These are phyloP conservation scores for Ascochyta clinopodiicola DNA, from an alignment of 2,329 filamentous ascomycete species.

Conservation along the genomic window DNA sequence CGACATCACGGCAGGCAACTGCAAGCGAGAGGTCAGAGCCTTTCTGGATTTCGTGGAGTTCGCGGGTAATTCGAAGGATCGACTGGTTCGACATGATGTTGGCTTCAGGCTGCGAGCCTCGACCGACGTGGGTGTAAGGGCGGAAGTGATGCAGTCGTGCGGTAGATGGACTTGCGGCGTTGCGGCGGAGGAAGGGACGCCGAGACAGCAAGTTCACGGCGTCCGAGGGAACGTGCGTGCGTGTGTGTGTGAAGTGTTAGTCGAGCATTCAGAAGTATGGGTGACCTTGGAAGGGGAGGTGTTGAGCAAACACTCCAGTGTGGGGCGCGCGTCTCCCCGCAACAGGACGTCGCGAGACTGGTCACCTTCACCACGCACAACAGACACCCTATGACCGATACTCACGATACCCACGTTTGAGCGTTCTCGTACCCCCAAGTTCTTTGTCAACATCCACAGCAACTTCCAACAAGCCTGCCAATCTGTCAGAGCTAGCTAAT, in stretches of 20 bases:
- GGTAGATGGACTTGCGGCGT: background rate
- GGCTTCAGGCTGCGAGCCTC: constrained; percentile 4
- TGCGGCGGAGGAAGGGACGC: constrained; percentile 10
- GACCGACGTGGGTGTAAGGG: background rate
- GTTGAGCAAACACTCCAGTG: constrained; percentile 10
- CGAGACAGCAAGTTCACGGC: constrained; percentile 18
- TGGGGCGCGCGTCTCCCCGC: constrained; percentile 15
- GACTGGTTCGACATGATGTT: constrained; percentile 77
- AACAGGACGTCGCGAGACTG: constrained; percentile 5
- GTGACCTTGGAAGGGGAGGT: constrained; percentile 7
- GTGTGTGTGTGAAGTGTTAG: constrained; percentile 1
- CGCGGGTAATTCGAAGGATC: constrained; percentile 86
- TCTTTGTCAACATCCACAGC: no score
- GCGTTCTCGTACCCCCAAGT: background rate
- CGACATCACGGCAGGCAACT: constrained; percentile 83
- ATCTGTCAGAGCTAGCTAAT: no score
- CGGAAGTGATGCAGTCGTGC: background rate
- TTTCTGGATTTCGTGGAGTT: constrained; percentile 84
- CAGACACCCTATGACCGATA: background rate
- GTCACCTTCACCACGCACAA: constrained; percentile 7
- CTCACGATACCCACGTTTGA: background rate
- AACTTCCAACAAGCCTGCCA: no score
- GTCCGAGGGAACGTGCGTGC: constrained; percentile 8
- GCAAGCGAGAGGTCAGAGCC: constrained; percentile 85
- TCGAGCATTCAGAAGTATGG: constrained; percentile 4